phyloP scores from a whole-genome alignment of 768 basidiomycete species.

The Daedaleopsis sinensis region DNA sequence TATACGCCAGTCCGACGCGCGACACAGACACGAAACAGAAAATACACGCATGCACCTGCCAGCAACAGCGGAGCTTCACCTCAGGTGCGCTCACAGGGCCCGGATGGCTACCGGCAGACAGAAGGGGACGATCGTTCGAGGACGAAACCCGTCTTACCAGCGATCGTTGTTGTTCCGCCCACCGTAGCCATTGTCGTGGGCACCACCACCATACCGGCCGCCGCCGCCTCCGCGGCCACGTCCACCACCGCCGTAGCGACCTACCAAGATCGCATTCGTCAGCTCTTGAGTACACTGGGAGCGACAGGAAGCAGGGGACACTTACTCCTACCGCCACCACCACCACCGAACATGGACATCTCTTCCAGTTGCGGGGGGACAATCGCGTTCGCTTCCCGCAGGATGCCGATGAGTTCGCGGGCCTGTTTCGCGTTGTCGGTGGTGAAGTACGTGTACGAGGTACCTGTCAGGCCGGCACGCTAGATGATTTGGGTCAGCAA shows the following conservation, averaged over 20 bases:
- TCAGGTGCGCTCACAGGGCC: too few species aligned
- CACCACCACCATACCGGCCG: conserved; percentile 43
- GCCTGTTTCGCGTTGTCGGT: conserved; percentile 95
- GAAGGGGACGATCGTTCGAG: not conserved
- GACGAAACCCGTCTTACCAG: conserved; percentile 28
- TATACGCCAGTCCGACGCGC: not conserved
- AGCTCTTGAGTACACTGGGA: conserved; percentile 6
- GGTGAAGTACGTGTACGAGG: conserved; percentile 95
- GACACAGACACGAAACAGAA: not conserved
- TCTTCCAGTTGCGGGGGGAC: conserved; percentile 91
- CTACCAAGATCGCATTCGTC: conserved; percentile 36
- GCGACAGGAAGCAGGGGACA: conserved; percentile 10
- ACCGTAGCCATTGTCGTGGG: conserved; percentile 38
- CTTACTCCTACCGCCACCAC: conserved; percentile 75
- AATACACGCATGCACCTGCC: not conserved
- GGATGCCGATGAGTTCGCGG: conserved; percentile 85
- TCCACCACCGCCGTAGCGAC: conserved; percentile 58
- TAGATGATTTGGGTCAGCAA: conserved; percentile 33
- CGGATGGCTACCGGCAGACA: not conserved
- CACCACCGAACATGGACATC: conserved; percentile 87
- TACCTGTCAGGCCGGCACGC: conserved; percentile 92
- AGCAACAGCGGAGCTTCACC: too few species aligned
- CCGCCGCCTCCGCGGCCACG: conserved; percentile 45
- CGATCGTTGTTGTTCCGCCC: conserved; percentile 31
- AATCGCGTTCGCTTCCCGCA: conserved; percentile 83